These are phyloP conservation scores for Eutrema heterophyllum DNA, from an alignment of 345 rosid species.

Conservation along the genomic window DNA sequence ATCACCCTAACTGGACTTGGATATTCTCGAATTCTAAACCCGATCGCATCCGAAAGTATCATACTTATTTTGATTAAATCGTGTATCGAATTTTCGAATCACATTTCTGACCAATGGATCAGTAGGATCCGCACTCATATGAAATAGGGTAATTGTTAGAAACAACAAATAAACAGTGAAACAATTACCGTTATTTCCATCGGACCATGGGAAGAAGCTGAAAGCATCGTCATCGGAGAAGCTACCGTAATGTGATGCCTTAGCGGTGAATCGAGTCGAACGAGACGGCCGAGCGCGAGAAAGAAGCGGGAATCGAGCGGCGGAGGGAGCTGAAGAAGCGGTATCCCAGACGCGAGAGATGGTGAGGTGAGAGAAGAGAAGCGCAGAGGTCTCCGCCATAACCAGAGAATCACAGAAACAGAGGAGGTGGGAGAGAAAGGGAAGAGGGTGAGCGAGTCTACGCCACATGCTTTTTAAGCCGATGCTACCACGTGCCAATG, in stretches of 20 bases:
- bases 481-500: constrained; percentile 21
- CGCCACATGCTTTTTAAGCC: constrained; percentile 24
- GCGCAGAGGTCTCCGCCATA: constrained; percentile 49
- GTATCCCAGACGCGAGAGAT: constrained; percentile 30
- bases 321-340: constrained; percentile 20
- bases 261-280: constrained; percentile 38
- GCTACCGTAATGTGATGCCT: constrained; percentile 48
- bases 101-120: neutral
- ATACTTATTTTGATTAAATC: neutral
- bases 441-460: constrained; percentile 7
- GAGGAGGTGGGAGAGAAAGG: constrained; percentile 2
- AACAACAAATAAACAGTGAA: neutral
- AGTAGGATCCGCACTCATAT: neutral
- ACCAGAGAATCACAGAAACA: constrained; percentile 7
- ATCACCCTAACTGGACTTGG: neutral
- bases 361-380: constrained; percentile 33
- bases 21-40: neutral
- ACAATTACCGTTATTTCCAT: constrained; percentile 42
- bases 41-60: neutral
- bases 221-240: constrained; percentile 59
- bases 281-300: constrained; percentile 35
- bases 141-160: neutral
- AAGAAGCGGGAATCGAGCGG: constrained; percentile 22
- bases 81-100: neutral
- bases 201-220: constrained; percentile 71